Base-by-base conservation (phyloP, 2,329 filamentous ascomycete genomes). In the Alternaria conjuncta region DNA sequence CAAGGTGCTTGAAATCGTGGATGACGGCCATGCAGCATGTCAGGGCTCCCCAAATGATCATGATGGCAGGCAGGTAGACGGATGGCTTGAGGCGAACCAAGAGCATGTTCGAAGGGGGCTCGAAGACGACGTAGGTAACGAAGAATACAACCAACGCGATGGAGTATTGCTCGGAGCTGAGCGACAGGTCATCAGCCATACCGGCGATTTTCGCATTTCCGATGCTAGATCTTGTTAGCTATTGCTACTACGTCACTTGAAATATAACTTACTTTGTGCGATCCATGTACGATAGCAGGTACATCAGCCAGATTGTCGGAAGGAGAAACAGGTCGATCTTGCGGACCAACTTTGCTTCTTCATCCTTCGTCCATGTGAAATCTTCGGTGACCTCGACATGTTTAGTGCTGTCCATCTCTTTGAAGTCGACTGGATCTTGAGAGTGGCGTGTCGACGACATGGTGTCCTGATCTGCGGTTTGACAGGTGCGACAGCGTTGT, bases 71-170 rank as follows among this genome's bases (percentile, higher is more conserved):
- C 1, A 80, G 71, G 70, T 85, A 87, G n/a, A 84, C 70, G 1
- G 84, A 86, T 0, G 85, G 86, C 46, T 80, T 79, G 18, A 82
- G 82, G 41, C 81, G 81, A 36, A 82, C 80, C 25, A 88, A 79
- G n/a, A 86, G 77, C 72, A 87, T 83, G 74, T 87, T 87, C 57
- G 82, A 85, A 0, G 85, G 85, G 1, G 86, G 80, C 69, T 87
- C 85, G 65, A 84, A 86, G 13, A 85, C 68, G 43, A 88, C 82
- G 69, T 88, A 86, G 54, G 73, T 76, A 7, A 77, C 80, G 69
- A 87, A 87, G 78, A 87, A 88, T 20, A 88, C 83, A 2, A 86
- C 82, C 18, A 88, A 71, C 3, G 82, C 76, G 63, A 85, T 81
- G 2, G 81, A 83, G 71, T 87, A 88, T 68, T 87, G 75, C 61